Conservation (phyloP, 1,284 basidiomycete genomes). For the Apiotrichum akiyoshidainum region DNA sequence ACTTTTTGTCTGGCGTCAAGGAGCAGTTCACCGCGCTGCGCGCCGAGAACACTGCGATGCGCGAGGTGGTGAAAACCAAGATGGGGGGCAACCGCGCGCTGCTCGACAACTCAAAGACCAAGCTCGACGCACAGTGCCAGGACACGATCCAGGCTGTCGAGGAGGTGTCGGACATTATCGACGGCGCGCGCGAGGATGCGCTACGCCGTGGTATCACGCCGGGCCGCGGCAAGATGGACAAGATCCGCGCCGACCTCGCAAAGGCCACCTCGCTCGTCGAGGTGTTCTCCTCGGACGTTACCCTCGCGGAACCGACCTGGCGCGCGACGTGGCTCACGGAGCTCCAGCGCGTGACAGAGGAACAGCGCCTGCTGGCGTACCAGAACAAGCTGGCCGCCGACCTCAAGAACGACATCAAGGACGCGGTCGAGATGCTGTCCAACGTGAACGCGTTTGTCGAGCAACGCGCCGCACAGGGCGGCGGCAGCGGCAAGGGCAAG, state of each 20-base stretch:
- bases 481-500: constrained; percentile 49
- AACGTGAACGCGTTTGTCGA: constrained; percentile 84
- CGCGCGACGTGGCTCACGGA: constrained; percentile 98
- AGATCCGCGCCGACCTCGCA: constrained; percentile 70
- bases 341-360: constrained; percentile 92
- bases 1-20: constrained; percentile 88
- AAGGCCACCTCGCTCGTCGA: constrained; percentile 69
- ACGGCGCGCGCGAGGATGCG: constrained; percentile 86
- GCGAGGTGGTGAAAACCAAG: constrained; percentile 74
- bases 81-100: constrained; percentile 83
- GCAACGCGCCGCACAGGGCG: constrained; percentile 53
- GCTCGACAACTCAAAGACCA: constrained; percentile 85
- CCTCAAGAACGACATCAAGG: constrained; percentile 85
- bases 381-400: constrained; percentile 87
- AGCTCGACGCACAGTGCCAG: constrained; percentile 82
- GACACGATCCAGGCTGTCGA: constrained; percentile 89
- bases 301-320: constrained; percentile 92
- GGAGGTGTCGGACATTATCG: constrained; percentile 88
- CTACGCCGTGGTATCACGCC: constrained; percentile 84
- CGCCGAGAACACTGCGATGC: constrained; percentile 77
- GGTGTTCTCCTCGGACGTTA: constrained; percentile 77
- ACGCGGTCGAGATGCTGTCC: constrained; percentile 74
- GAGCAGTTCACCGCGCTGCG: constrained; percentile 73
- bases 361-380: constrained; percentile 89
- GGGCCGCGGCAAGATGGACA: constrained; percentile 67